phyloP scores from a whole-genome alignment of 2,329 filamentous ascomycete species.

The Aspergillus sojae region DNA sequence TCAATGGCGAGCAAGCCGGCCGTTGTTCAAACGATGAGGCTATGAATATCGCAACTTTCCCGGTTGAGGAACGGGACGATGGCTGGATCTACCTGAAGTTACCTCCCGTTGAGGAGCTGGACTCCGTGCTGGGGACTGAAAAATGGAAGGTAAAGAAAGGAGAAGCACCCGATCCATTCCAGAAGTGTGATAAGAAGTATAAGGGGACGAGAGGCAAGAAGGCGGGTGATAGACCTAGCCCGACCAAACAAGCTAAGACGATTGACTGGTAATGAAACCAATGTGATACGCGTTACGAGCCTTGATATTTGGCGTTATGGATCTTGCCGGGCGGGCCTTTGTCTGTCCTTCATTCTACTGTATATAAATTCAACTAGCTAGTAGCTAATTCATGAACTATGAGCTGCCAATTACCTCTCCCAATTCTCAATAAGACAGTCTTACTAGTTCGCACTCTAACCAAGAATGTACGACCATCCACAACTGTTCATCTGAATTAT shows the following conservation, averaged over 20 bases:
- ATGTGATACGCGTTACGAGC: constrained; percentile 3
- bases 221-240: constrained; percentile 27
- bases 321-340: not conserved
- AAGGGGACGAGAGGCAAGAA: constrained; percentile 59
- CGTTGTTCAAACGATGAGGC: constrained; percentile 73
- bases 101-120: constrained; percentile 78
- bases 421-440: not conserved
- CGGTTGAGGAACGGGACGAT: constrained; percentile 72
- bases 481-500: not conserved
- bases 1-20: constrained; percentile 66
- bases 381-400: not conserved
- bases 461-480: not conserved
- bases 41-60: constrained; percentile 81
- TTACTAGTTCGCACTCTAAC: not conserved
- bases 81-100: constrained; percentile 79
- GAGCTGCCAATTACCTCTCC: not conserved
- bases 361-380: not conserved
- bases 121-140: constrained; percentile 73
- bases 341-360: not conserved
- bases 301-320: not conserved
- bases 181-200: constrained; percentile 58
- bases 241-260: constrained; percentile 22
- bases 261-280: constrained; percentile 38
- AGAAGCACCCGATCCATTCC: constrained; percentile 62
- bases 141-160: constrained; percentile 78